A percentile compares a stretch with the other conserved stretches of the same genome.
Conservation (phyloP, 2,329 filamentous ascomycete species). For the Endoconidiophora polonica region DNA sequence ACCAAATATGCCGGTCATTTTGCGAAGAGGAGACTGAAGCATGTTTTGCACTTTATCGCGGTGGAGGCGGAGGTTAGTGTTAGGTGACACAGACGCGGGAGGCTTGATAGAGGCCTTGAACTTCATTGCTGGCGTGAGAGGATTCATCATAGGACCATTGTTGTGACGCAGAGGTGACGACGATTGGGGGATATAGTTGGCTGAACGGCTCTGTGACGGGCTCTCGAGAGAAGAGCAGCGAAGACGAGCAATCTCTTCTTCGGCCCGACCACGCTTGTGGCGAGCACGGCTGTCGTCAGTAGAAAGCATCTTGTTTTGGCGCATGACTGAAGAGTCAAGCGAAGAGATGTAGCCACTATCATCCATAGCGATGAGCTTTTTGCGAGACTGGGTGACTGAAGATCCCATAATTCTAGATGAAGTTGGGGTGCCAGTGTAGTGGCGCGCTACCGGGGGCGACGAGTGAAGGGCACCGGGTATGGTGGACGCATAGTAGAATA, state of each 20-base stretch:
- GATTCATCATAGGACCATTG: conserved; percentile 46
- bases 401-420: conserved; percentile 42
- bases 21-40: conserved; percentile 55
- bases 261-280: conserved; percentile 77
- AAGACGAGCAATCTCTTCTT: conserved; percentile 87
- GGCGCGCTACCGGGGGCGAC: conserved; percentile 65
- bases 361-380: conserved; percentile 61
- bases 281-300: conserved; percentile 67
- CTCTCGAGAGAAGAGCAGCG: conserved; percentile 88
- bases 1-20: conserved; percentile 23
- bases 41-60: conserved; percentile 67
- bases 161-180: conserved; percentile 53
- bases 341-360: conserved; percentile 98
- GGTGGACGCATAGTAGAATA: conserved; percentile 47
- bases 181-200: conserved; percentile 36
- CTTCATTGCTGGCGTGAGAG: conserved; percentile 70
- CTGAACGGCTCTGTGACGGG: conserved; percentile 53
- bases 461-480: conserved; percentile 56
- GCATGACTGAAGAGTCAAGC: conserved; percentile 73
- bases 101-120: conserved; percentile 45
- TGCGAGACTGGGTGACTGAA: conserved; percentile 50
- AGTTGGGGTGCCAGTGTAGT: conserved; percentile 55
- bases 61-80: conserved; percentile 80
- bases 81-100: conserved; percentile 72
- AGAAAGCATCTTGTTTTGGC: conserved; percentile 51